Percentiles rank a stretch among this genome's conserved stretches.
These are phyloP conservation scores for Trichoderma semiorbis DNA, from an alignment of 2,329 filamentous ascomycete genomes.

Conservation along the genomic window DNA sequence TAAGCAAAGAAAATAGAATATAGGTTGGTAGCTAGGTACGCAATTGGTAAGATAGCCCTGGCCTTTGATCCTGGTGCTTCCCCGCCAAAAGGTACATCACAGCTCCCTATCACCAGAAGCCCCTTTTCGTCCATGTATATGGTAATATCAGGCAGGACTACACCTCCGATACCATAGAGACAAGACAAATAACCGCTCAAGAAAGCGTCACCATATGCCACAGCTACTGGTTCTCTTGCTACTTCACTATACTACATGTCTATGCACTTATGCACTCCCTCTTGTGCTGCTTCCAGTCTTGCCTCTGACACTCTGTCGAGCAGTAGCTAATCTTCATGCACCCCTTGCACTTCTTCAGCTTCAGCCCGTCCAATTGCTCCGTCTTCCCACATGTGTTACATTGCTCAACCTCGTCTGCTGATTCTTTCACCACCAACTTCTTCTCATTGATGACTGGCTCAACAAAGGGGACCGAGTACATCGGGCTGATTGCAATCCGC, in stretches of 20 bases:
- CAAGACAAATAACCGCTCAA: not conserved
- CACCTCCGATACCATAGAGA: not conserved
- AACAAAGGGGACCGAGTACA: conserved; percentile 43
- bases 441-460: conserved; percentile 38
- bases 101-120: not conserved
- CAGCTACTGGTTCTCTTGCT: not conserved
- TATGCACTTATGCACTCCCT: not conserved
- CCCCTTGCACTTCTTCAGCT: conserved; percentile 42
- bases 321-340: conserved; percentile 50
- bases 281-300: conserved; percentile 52
- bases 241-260: not conserved
- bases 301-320: conserved; percentile 49
- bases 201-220: not conserved
- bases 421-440: not conserved
- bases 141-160: not conserved
- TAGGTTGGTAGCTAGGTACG: not conserved
- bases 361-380: conserved; percentile 27
- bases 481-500: conserved; percentile 56
- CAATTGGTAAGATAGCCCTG: not conserved
- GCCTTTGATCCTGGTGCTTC: not conserved
- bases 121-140: not conserved
- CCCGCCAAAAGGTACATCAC: not conserved
- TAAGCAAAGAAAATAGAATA: not conserved
- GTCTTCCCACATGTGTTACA: conserved; percentile 39
- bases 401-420: not conserved